These are phyloP conservation scores for Coprinopsis strossmayeri DNA, from an alignment of 768 basidiomycete genomes.

Conservation along the genomic window DNA sequence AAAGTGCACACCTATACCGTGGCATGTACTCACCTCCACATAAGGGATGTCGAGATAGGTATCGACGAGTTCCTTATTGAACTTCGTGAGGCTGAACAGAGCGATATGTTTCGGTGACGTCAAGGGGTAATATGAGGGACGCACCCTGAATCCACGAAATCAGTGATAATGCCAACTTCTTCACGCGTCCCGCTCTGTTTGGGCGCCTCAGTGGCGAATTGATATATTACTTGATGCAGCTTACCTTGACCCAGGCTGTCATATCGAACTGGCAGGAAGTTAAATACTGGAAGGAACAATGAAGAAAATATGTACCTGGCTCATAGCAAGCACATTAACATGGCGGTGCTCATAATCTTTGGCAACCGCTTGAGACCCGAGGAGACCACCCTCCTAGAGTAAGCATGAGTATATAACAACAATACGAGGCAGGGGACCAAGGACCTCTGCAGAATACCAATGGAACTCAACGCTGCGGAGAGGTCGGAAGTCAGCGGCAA, in stretches of 20 bases:
- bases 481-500: constrained; percentile 64
- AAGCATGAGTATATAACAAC: constrained; percentile 10
- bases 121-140: constrained; percentile 12
- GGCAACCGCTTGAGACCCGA: constrained; percentile 89
- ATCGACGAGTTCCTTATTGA: constrained; percentile 74
- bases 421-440: constrained; percentile 6
- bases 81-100: constrained; percentile 61
- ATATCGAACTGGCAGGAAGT: constrained; percentile 64
- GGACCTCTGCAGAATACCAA: constrained; percentile 78
- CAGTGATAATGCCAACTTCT: constrained; percentile 79
- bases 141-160: constrained; percentile 66
- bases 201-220: constrained; percentile 5
- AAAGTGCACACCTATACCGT: constrained; percentile 4
- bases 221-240: constrained; percentile 12
- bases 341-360: constrained; percentile 57
- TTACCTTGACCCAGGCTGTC: constrained; percentile 90
- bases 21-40: constrained; percentile 37
- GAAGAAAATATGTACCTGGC: constrained; percentile 45
- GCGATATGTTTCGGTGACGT: neutral
- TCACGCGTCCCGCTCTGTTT: constrained; percentile 59
- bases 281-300: constrained; percentile 10
- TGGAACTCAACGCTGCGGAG: constrained; percentile 68
- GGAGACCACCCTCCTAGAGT: constrained; percentile 68
- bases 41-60: constrained; percentile 81
- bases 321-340: constrained; percentile 74